A percentile compares a stretch with the other conserved stretches of the same genome.
phyloP scores from a whole-genome alignment of 768 basidiomycete genomes.

The Astraeus odoratus region DNA sequence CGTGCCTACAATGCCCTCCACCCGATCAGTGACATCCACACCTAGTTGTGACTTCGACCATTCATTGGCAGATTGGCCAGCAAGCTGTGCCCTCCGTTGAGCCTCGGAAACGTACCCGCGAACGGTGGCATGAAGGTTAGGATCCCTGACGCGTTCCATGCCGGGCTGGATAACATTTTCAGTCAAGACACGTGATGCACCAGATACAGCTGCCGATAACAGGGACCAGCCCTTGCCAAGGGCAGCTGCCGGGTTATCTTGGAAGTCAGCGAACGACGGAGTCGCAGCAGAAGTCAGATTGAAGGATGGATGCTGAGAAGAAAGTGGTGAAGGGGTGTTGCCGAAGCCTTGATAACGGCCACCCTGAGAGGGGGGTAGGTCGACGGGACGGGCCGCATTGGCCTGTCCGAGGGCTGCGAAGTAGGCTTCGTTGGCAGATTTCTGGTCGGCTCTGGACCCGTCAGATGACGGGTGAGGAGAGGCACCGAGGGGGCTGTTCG shows the following conservation, averaged over 20 bases:
- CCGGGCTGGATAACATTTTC: slow-evolving; percentile 91
- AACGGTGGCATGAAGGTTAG: slow-evolving; percentile 68
- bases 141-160: slow-evolving; percentile 74
- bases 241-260: slow-evolving; percentile 80
- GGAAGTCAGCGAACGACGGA: slow-evolving; percentile 74
- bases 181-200: slow-evolving; percentile 71
- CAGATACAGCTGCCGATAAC: slow-evolving; percentile 79
- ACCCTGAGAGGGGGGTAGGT: slow-evolving; percentile 89
- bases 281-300: slow-evolving; percentile 72
- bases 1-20: slow-evolving; percentile 60
- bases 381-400: slow-evolving; percentile 71
- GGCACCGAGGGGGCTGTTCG: slow-evolving; percentile 43
- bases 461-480: slow-evolving; percentile 41
- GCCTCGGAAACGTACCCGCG: slow-evolving; percentile 67
- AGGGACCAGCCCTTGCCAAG: slow-evolving; percentile 94
- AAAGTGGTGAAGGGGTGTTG: slow-evolving; percentile 45
- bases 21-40: slow-evolving; percentile 76
- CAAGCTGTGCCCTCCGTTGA: slow-evolving; percentile 53
- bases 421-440: slow-evolving; percentile 78
- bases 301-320: slow-evolving; percentile 58
- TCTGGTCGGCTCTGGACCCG: slow-evolving; percentile 43
- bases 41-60: slow-evolving; percentile 76
- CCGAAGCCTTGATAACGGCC: slow-evolving; percentile 94
- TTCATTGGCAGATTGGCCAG: slow-evolving; percentile 61
- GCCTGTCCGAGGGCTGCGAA: slow-evolving; percentile 76